A percentile compares a stretch with the other conserved stretches of the same genome.
Evolutionary conservation across 805 yeast species (phyloP).

Genomic region (Ascoidea rubescens): DNA sequence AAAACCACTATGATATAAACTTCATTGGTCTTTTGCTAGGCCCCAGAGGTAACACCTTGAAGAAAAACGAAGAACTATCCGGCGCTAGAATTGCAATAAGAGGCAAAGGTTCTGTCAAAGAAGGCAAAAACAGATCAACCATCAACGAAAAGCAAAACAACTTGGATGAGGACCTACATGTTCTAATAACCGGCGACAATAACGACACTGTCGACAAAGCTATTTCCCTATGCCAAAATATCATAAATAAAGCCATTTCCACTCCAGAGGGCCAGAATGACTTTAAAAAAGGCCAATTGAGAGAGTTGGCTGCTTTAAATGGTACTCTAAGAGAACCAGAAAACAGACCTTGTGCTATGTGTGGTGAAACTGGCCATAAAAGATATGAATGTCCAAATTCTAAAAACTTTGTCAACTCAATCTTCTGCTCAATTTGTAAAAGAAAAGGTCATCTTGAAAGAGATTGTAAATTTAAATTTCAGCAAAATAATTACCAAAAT

Average conservation of each 20-base stretch:
- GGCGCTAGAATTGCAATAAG: conserved; percentile 87
- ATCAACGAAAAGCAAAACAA: conserved; percentile 35
- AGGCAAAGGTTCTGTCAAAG: conserved; percentile 93
- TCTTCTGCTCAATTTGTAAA: conserved; percentile 73
- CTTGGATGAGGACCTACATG: conserved; percentile 77
- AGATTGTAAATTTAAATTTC: conserved; percentile 49
- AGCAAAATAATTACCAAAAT: conserved; percentile 6
- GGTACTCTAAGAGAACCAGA: conserved; percentile 86
- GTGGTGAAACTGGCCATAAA: conserved; percentile 56
- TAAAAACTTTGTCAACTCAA: conserved; percentile 32
- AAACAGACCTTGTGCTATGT: conserved; percentile 44
- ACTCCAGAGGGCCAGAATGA: conserved; percentile 93
- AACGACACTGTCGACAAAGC: conserved; percentile 70
- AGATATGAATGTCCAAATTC: conserved; percentile 50
- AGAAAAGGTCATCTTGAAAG: conserved; percentile 74
- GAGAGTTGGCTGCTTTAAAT: conserved; percentile 85
- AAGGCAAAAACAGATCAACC: conserved; percentile 52
- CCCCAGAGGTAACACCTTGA: conserved; percentile 87
- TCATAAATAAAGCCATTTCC: conserved; percentile 70
- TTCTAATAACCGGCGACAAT: conserved; percentile 71
- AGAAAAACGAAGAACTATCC: conserved; percentile 65
- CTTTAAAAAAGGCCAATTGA: conserved; percentile 74
- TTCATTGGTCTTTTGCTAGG: conserved; percentile 86
- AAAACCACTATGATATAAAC: conserved; percentile 82
- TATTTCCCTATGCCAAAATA: conserved; percentile 53